Conservation (phyloP, 2,329 filamentous ascomycete species). For the Aspergillus transmontanensis region DNA sequence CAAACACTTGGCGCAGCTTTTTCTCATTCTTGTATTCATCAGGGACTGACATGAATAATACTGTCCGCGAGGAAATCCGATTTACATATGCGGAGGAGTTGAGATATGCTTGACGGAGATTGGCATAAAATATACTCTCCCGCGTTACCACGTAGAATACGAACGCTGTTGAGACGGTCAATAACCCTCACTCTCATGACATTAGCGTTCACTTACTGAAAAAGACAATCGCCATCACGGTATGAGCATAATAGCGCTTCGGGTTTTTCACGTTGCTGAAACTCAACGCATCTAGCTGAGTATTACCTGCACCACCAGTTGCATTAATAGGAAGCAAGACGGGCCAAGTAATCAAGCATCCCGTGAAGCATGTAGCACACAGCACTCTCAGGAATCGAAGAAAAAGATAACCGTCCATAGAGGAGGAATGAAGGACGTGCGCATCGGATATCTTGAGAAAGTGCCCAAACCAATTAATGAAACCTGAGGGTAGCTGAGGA, state of each 20-base stretch:
- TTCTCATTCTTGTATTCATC: slow-evolving; percentile 73
- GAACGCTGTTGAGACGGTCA: slow-evolving; percentile 56
- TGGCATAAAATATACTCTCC: slow-evolving; percentile 88
- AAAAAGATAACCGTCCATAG: slow-evolving; percentile 89
- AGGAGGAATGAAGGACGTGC: slow-evolving; percentile 85
- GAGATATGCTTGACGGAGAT: slow-evolving; percentile 86
- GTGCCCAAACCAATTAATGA: slow-evolving; percentile 57
- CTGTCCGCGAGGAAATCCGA: slow-evolving; percentile 83
- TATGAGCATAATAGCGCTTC: slow-evolving; percentile 76
- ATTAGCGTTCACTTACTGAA: slow-evolving; percentile 54
- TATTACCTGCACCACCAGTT: slow-evolving; percentile 70
- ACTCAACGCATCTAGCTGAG: slow-evolving; percentile 74
- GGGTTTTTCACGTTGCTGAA: slow-evolving; percentile 72
- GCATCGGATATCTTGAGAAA: slow-evolving; percentile 66
- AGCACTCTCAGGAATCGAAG: slow-evolving; percentile 82
- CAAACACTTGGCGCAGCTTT: slow-evolving; percentile 76
- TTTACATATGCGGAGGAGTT: slow-evolving; percentile 80
- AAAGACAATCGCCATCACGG: slow-evolving; percentile 74
- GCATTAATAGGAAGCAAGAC: slow-evolving; percentile 84
- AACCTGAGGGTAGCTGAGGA: slow-evolving; percentile 49
- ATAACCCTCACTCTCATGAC: background rate
- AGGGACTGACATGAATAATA: slow-evolving; percentile 86
- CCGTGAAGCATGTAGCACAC: slow-evolving; percentile 76
- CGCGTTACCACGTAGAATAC: slow-evolving; percentile 83
- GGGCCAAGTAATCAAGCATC: slow-evolving; percentile 83